These are phyloP conservation scores for Corrigiola litoralis DNA, from an alignment of 179 eudicot species.

Conservation along the genomic window DNA sequence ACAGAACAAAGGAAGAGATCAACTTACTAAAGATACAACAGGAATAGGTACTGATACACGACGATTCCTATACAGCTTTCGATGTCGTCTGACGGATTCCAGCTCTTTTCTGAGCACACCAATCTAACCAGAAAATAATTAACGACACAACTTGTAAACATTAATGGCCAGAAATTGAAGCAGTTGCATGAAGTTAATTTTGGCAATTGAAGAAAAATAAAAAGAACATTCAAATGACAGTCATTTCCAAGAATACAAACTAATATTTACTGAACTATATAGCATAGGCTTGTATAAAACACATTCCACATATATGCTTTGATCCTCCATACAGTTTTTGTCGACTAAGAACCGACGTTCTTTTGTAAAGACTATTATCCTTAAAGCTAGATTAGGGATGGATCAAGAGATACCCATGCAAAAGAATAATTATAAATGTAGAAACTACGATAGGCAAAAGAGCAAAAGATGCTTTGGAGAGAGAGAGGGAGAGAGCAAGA, in stretches of 20 bases:
- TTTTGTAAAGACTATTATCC: no score
- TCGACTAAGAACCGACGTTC: no score
- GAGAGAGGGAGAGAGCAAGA: not conserved
- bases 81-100: conserved; percentile 87
- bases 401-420: no score
- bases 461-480: no score
- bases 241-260: not conserved
- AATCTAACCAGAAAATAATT: conserved; percentile 45
- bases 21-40: conserved; percentile 86
- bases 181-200: conserved; percentile 3
- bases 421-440: no score
- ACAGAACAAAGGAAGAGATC: conserved; percentile 5
- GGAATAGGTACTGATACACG: conserved; percentile 92
- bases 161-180: conserved; percentile 10
- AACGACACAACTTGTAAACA: conserved; percentile 2
- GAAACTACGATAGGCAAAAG: no score
- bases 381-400: no score
- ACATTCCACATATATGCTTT: no score
- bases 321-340: no score
- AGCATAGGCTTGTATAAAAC: not conserved
- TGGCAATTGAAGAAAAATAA: not conserved
- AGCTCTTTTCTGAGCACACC: conserved; percentile 74
- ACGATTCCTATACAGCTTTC: conserved; percentile 78
- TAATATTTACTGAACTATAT: not conserved
- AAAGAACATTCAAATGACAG: not conserved